These are phyloP conservation scores for Botryosphaeria agaves DNA, from an alignment of 2,329 filamentous ascomycete genomes.

Conservation along the genomic window DNA sequence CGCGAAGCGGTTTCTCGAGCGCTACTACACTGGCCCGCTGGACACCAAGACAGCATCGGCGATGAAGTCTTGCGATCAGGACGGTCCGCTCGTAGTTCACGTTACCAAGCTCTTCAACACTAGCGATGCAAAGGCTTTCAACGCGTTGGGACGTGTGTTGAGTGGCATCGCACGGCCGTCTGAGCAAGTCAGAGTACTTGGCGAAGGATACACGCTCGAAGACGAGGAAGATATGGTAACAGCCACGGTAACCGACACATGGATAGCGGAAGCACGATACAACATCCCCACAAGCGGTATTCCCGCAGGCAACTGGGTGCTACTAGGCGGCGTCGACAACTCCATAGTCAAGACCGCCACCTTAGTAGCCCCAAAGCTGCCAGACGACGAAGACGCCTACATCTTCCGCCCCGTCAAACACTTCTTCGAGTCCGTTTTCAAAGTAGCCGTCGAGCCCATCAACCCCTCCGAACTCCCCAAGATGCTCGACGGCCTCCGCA, in stretches of 20 bases:
- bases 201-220: constrained; percentile 88
- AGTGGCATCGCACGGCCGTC: constrained; percentile 77
- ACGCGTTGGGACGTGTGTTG: constrained; percentile 79
- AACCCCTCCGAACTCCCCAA: constrained; percentile 96
- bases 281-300: constrained; percentile 83
- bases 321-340: constrained; percentile 89
- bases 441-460: constrained; percentile 93
- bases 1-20: constrained; percentile 57
- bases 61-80: constrained; percentile 70
- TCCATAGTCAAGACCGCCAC: constrained; percentile 97
- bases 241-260: constrained; percentile 70
- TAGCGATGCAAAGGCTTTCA: constrained; percentile 75
- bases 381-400: constrained; percentile 80
- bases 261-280: constrained; percentile 84
- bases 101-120: constrained; percentile 89
- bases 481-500: constrained; percentile 92
- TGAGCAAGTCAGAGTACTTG: constrained; percentile 73
- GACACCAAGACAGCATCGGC: constrained; percentile 66
- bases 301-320: constrained; percentile 81
- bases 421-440: constrained; percentile 95
- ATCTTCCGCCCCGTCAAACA: constrained; percentile 89
- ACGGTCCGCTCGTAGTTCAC: constrained; percentile 82
- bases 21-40: constrained; percentile 80
- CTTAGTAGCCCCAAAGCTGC: constrained; percentile 60
- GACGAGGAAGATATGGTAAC: constrained; percentile 95